Evolutionary conservation across 805 yeast genomes (phyloP).

Genomic region (Candida insectorum): DNA sequence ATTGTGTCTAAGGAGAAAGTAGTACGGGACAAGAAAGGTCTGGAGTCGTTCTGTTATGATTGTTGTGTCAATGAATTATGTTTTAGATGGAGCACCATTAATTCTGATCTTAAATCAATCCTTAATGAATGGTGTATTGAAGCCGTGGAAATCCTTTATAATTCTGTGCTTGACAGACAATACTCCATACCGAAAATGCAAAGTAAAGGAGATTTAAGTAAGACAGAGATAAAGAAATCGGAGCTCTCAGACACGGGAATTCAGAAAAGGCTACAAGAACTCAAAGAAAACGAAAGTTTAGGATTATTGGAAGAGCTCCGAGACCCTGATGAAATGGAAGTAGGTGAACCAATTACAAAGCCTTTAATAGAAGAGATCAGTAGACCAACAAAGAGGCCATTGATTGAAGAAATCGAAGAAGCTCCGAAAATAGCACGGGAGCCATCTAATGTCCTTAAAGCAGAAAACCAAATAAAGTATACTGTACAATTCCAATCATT

Average conservation of each 20-base stretch:
- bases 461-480: slow-evolving; percentile 1
- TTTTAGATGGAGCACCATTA: slow-evolving; percentile 57
- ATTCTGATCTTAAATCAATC: slow-evolving; percentile 58
- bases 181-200: slow-evolving; percentile 67
- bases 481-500: slow-evolving; percentile 14
- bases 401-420: slow-evolving; percentile 54
- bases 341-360: slow-evolving; percentile 4
- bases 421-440: neutral
- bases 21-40: slow-evolving; percentile 69
- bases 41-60: slow-evolving; percentile 63
- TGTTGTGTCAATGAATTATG: slow-evolving; percentile 71
- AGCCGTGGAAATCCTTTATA: slow-evolving; percentile 58
- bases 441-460: too few relatives aligned
- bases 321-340: slow-evolving; percentile 24
- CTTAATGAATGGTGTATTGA: slow-evolving; percentile 83
- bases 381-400: slow-evolving; percentile 27
- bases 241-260: slow-evolving; percentile 40
- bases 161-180: slow-evolving; percentile 56
- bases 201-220: slow-evolving; percentile 59
- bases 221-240: slow-evolving; percentile 40
- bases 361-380: neutral
- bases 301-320: slow-evolving; percentile 42
- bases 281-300: slow-evolving; percentile 39
- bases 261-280: slow-evolving; percentile 30
- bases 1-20: slow-evolving; percentile 57